Evolutionary conservation across 2,329 filamentous ascomycete species (phyloP).

Genomic region (Cercospora janseana): DNA sequence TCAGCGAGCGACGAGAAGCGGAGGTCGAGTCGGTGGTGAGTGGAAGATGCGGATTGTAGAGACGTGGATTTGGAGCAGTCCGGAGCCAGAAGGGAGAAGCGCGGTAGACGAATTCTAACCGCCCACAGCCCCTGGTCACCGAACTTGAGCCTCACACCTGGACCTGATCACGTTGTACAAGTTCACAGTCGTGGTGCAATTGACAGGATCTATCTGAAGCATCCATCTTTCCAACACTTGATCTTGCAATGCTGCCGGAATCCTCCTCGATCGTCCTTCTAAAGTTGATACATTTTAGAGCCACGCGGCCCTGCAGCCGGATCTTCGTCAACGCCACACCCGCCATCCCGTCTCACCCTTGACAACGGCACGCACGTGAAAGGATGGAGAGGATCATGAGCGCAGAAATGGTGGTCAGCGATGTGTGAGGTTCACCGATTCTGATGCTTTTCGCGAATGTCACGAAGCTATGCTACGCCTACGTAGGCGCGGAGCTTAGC

Average conservation of each 20-base stretch:
- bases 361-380: not conserved
- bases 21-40: not conserved
- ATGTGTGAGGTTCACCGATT: no score
- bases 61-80: conserved; percentile 1
- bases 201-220: no score
- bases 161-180: not conserved
- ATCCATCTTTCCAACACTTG: no score
- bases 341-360: not conserved
- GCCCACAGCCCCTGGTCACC: not conserved
- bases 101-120: conserved; percentile 5
- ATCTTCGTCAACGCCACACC: not conserved
- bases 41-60: conserved; percentile 1
- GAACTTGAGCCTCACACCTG: not conserved
- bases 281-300: not conserved
- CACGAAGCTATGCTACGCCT: no score
- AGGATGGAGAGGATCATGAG: not conserved
- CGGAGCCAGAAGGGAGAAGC: conserved; percentile 5
- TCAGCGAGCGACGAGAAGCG: not conserved
- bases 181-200: no score
- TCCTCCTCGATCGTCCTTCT: no score
- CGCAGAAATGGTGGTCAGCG: no score
- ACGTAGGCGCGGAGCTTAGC: conserved; percentile 21
- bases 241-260: no score
- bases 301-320: not conserved
- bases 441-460: not conserved